These are phyloP conservation scores for Abortiporus biennis DNA, from an alignment of 1,284 basidiomycete genomes.

Conservation along the genomic window DNA sequence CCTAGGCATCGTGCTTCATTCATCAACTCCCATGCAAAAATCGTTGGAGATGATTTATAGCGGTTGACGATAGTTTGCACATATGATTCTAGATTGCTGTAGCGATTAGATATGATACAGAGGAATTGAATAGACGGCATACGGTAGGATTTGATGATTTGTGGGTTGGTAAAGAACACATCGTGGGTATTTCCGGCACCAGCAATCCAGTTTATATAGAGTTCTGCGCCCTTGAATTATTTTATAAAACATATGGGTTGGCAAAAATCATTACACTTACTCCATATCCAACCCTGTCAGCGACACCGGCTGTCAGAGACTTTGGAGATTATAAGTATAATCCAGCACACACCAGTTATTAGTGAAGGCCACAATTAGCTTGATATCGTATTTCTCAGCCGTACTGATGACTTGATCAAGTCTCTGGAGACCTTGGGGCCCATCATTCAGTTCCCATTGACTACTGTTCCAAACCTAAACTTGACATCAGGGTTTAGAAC, in stretches of 20 bases:
- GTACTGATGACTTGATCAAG: conserved; percentile 58
- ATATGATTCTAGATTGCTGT: conserved; percentile 22
- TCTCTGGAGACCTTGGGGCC: conserved; percentile 59
- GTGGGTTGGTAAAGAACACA: conserved; percentile 44
- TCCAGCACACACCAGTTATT: conserved; percentile 53
- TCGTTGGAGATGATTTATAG: conserved; percentile 44
- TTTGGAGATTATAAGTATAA: neutral
- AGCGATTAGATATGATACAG: no score
- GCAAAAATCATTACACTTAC: conserved; percentile 17
- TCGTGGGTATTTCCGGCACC: conserved; percentile 40
- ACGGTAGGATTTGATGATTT: conserved; percentile 47
- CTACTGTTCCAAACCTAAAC: conserved; percentile 41
- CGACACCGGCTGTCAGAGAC: no score
- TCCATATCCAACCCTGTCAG: conserved; percentile 28
- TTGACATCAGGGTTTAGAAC: neutral
- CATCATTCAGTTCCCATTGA: conserved; percentile 48
- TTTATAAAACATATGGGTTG: neutral
- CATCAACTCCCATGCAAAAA: conserved; percentile 57
- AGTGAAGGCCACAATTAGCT: conserved; percentile 56
- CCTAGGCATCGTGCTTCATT: conserved; percentile 53
- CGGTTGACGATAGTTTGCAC: conserved; percentile 47
- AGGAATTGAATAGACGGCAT: conserved; percentile 12
- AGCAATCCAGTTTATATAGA: conserved; percentile 48
- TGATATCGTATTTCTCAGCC: conserved; percentile 54
- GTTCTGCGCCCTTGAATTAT: conserved; percentile 29